Base-by-base conservation (phyloP, 345 rosid genomes). In the Hevea brasiliensis region DNA sequence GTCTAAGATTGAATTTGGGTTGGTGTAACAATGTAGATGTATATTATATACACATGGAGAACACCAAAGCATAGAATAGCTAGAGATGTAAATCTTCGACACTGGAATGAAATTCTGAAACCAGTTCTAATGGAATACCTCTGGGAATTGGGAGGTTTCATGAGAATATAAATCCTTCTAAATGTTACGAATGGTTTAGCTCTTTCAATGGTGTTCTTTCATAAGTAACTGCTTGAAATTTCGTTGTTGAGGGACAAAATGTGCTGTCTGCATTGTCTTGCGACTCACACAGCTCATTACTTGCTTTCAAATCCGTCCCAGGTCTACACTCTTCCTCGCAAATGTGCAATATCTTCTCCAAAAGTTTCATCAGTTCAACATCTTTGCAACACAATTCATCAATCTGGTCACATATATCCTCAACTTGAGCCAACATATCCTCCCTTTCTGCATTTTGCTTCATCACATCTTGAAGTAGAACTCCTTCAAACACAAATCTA, bases 281-380 rank as follows among this genome's bases (percentile, higher is more conserved):
- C 24, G 45, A 67, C 50, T 50, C 44, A 67, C 21, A 54, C n/a
- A 27, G 59, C 42, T 67, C 71, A 50, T 44, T 32, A 67, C 70
- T 48, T 50, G 27, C 57, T 48, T 51, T 50, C 59, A 29, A 18
- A 18, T 21, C 58, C 15, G 50, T 35, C 41, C 17, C 71, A 27
- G 58, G 71, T 32, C 57, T 35, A 20, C 15, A 3, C 18, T 51
- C 47, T 53, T 67, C 17, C 60, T 48, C 71, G 50, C 14, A 67
- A 47, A 47, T 47, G 6, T 51, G 61, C 71, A 53, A 51, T 20
- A 59, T 59, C 15, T 29, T 26, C 21, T 45, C 29, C 58, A 61
- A 35, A 17, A 17, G 7, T 24, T 61, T 37, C 67, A 48, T 48
- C 57, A 72, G 59, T 60, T 72, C 48, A 53, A 51, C 27, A 72